A percentile compares a stretch with the other conserved stretches of the same genome.
Evolutionary conservation across 768 basidiomycete species (phyloP).

Genomic region (Leccinum incarnatum): DNA sequence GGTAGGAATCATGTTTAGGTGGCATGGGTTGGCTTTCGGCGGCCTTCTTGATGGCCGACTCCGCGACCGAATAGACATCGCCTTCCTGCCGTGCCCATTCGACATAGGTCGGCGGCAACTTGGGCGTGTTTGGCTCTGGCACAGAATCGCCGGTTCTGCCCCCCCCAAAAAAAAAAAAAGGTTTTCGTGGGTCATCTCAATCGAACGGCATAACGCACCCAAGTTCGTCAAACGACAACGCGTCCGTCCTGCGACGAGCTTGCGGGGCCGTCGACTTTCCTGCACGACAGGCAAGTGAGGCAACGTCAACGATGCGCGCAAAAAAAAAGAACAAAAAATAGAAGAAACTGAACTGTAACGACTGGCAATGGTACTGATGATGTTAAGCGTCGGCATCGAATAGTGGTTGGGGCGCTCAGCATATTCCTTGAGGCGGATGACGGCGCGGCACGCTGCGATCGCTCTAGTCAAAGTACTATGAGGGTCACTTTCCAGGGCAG

Average conservation of each 20-base stretch:
- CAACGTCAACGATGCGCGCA: background rate
- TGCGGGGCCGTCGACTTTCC: slow-evolving; percentile 14
- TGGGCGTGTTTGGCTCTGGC: slow-evolving; percentile 7
- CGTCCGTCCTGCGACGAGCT: slow-evolving; percentile 9
- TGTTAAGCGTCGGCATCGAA: slow-evolving; percentile 22
- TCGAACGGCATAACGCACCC: slow-evolving; percentile 10
- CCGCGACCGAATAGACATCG: slow-evolving; percentile 1
- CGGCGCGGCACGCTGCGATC: slow-evolving; percentile 59
- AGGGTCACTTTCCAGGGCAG: background rate
- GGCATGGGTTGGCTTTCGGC: slow-evolving; percentile 1
- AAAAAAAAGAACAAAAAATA: background rate
- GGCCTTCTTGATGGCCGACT: slow-evolving; percentile 4
- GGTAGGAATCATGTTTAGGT: background rate
- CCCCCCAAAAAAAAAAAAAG: background rate
- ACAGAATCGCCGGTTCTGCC: slow-evolving; percentile 10
- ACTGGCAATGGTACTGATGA: slow-evolving; percentile 18
- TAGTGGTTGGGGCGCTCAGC: slow-evolving; percentile 27
- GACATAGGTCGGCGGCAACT: slow-evolving; percentile 21
- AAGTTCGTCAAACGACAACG: slow-evolving; percentile 18
- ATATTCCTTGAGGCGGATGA: slow-evolving; percentile 63
- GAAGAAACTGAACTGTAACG: slow-evolving; percentile 15
- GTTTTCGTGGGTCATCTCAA: background rate
- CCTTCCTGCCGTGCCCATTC: slow-evolving; percentile 7
- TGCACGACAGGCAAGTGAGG: slow-evolving; percentile 2
- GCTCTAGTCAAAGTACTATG: slow-evolving; percentile 14